phyloP scores from a whole-genome alignment of 768 basidiomycete species.

The Cubamyces sp. region DNA sequence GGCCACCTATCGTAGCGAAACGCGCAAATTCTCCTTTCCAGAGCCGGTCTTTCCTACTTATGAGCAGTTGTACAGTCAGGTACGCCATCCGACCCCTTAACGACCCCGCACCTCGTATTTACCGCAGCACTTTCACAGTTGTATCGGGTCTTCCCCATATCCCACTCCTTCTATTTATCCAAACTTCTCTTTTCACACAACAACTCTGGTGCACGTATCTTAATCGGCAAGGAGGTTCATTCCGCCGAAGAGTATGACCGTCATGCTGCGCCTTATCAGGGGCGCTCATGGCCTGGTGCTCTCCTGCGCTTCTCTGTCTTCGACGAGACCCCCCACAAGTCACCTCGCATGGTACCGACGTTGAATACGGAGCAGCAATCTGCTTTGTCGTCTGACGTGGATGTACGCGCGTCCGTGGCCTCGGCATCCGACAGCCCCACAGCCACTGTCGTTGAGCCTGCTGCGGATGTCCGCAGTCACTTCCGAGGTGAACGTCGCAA shows the following conservation, averaged over 20 bases:
- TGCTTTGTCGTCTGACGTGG: conserved; percentile 36
- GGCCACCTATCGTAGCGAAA: conserved; percentile 73
- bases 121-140: conserved; percentile 48
- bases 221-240: conserved; percentile 65
- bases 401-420: background rate
- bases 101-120: conserved; percentile 4
- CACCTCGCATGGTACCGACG: conserved; percentile 26
- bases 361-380: conserved; percentile 47
- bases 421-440: conserved; percentile 15
- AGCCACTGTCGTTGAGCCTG: conserved; percentile 22
- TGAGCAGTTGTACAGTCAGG: conserved; percentile 64
- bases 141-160: conserved; percentile 69
- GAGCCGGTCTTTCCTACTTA: conserved; percentile 63
- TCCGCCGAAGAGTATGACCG: conserved; percentile 59
- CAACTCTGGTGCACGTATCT: conserved; percentile 55
- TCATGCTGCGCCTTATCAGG: conserved; percentile 52
- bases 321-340: conserved; percentile 51
- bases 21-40: conserved; percentile 65
- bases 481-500: conserved; percentile 22
- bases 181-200: conserved; percentile 69
- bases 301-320: conserved; percentile 65
- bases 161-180: conserved; percentile 61
- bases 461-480: conserved; percentile 16
- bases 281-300: conserved; percentile 58
- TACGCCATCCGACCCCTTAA: conserved; percentile 36